These are phyloP conservation scores for Torulaspora globosa DNA, from an alignment of 1,139 yeast genomes.

Conservation along the genomic window DNA sequence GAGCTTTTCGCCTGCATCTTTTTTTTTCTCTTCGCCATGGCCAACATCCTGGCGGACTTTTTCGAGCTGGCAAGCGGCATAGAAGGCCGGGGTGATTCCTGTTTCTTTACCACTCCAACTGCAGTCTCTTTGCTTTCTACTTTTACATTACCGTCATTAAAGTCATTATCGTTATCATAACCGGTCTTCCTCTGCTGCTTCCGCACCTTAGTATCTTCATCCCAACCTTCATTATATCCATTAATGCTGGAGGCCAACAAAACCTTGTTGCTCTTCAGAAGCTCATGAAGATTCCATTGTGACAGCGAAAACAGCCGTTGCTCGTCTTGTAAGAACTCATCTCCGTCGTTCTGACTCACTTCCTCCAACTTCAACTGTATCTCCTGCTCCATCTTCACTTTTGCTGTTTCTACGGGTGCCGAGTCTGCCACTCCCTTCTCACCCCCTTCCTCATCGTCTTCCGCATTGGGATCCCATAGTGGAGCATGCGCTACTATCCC, in stretches of 20 bases:
- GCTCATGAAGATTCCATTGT: slow-evolving; percentile 58
- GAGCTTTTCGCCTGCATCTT: slow-evolving; percentile 70
- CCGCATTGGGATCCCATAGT: slow-evolving; percentile 76
- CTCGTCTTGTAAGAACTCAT: slow-evolving; percentile 46
- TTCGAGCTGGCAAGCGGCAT: slow-evolving; percentile 22
- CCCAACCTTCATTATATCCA: slow-evolving; percentile 41
- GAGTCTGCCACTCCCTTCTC: slow-evolving; percentile 1
- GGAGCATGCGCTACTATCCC: slow-evolving; percentile 80
- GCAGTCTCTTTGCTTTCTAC: slow-evolving; percentile 14
- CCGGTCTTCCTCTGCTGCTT: slow-evolving; percentile 20
- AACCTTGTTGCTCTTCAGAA: slow-evolving; percentile 65
- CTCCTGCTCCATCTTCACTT: slow-evolving; percentile 34
- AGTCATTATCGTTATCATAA: slow-evolving; percentile 20
- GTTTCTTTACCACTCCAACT: slow-evolving; percentile 1
- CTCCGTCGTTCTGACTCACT: slow-evolving; percentile 33
- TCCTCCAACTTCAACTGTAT: slow-evolving; percentile 40
- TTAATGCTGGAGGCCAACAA: slow-evolving; percentile 70
- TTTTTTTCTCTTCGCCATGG: slow-evolving; percentile 90
- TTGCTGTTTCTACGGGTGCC: slow-evolving; percentile 18
- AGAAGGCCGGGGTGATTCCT: slow-evolving; percentile 13
- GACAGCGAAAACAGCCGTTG: slow-evolving; percentile 52
- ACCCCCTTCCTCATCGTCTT: slow-evolving; percentile 15
- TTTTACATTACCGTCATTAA: slow-evolving; percentile 10
- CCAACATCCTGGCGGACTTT: slow-evolving; percentile 79
- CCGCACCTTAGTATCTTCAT: slow-evolving; percentile 20